These are phyloP conservation scores for Paramecium bursaria DNA, from an alignment of 73 alveolate species.

Conservation along the genomic window DNA sequence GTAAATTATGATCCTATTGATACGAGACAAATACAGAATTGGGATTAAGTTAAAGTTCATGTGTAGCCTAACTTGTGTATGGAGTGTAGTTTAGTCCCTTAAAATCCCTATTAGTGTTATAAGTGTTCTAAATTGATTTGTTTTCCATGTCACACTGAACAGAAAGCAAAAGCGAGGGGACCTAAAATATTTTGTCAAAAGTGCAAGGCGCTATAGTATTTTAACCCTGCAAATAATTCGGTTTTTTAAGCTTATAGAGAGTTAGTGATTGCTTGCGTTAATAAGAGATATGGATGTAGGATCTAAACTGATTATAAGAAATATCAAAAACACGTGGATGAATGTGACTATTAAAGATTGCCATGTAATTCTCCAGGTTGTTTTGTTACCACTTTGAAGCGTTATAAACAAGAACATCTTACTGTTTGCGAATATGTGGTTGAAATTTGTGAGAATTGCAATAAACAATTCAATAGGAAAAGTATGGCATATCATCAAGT, in stretches of 20 bases:
- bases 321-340: constrained; percentile 52
- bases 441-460: constrained; percentile 33
- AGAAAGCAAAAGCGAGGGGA: constrained; percentile 40
- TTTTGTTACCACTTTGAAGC: constrained; percentile 50
- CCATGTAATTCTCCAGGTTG: constrained; percentile 59
- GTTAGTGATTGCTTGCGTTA: constrained; percentile 45
- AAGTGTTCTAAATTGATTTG: constrained; percentile 21
- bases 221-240: constrained; percentile 59
- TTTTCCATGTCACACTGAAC: constrained; percentile 13
- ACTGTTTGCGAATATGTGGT: constrained; percentile 44
- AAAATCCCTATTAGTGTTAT: constrained; percentile 41
- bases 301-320: constrained; percentile 44
- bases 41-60: constrained; percentile 61
- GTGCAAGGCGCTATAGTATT: constrained; percentile 43
- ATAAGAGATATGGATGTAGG: constrained; percentile 53
- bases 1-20: constrained; percentile 61
- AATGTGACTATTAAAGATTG: constrained; percentile 42
- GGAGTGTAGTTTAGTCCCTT: constrained; percentile 34
- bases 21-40: constrained; percentile 34
- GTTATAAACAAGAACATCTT: constrained; percentile 23
- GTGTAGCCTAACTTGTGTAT: constrained; percentile 19
- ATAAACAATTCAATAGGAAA: constrained; percentile 53
- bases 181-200: constrained; percentile 57
- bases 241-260: constrained; percentile 36
- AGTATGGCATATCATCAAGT: constrained; percentile 52